Conservation (phyloP, 139 green algal genomes). For the Gonium pectorale region DNA sequence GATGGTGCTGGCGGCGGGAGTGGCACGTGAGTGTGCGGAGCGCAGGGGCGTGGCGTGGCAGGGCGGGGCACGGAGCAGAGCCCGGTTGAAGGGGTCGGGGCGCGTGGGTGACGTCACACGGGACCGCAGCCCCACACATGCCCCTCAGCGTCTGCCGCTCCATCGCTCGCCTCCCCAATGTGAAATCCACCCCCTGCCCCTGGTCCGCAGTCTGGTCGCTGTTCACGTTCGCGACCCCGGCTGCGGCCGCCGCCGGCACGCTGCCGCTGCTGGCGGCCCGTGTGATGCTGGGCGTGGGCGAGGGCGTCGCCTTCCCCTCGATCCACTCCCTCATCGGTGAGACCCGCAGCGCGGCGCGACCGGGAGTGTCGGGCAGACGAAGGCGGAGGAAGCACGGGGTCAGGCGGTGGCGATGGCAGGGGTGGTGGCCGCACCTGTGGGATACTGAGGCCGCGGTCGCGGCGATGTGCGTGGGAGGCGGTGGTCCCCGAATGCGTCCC, state of each 20-base stretch:
- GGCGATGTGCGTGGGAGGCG: too few relatives aligned
- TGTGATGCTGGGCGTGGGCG: slow-evolving; percentile 79
- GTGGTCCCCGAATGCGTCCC: too few relatives aligned
- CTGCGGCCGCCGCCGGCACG: slow-evolving; percentile 63
- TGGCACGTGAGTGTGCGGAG: slow-evolving; percentile 23
- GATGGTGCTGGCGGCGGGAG: slow-evolving; percentile 64
- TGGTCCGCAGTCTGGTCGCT: slow-evolving; percentile 79
- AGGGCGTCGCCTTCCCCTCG: slow-evolving; percentile 83
- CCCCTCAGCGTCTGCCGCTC: background rate
- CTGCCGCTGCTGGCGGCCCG: slow-evolving; percentile 66
- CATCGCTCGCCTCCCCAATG: background rate
- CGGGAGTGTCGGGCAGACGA: background rate
- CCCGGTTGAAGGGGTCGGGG: background rate
- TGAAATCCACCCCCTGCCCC: background rate
- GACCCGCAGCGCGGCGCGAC: background rate
- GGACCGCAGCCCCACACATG: background rate
- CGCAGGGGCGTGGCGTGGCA: too few relatives aligned
- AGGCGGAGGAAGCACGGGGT: background rate
- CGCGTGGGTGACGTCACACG: background rate
- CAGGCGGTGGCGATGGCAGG: too few relatives aligned
- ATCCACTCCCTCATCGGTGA: slow-evolving; percentile 82
- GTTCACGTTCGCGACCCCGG: slow-evolving; percentile 72
- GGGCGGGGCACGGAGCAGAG: background rate
- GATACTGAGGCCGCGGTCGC: too few relatives aligned
- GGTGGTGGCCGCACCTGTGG: too few relatives aligned